Evolutionary conservation across 441 rosid genomes (phyloP), one percentile per base, ranked within the genome.

Genomic region (Viola pubescens): DNA sequence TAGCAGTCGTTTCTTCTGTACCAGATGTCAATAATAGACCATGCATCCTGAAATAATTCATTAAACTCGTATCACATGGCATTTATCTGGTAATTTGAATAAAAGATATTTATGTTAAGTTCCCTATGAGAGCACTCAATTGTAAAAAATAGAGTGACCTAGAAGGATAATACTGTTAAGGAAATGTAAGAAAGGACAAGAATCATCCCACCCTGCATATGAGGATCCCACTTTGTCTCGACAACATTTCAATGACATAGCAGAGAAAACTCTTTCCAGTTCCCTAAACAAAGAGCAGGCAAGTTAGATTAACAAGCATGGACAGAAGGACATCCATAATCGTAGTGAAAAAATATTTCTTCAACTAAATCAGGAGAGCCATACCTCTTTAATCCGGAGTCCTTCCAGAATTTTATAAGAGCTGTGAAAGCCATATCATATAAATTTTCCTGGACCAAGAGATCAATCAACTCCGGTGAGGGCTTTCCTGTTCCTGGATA

Each of bases 351-450:
- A 4, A 34, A 52, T 13, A 54, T 26, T 12, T 61, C 49, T 42
- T 37, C 52, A 58, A 71, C 54, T 37, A 53, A 67, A 60, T 54
- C 48, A 49, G 6, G 39, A 54, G 52, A 48, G 59, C 45, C 13
- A 58, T 61, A 91, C 99, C 90, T 87, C 59, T 84, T 84, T 66
- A 91, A 70, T 44, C 70, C 79, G 61, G 96, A 85, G 58, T 85
- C 91, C 73, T 65, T 87, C 94, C 95, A 94, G 69, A 87, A 94
- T 62, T 82, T 91, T 63, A 91, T 58, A 63, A 88, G 75, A 66
- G 88, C 86, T 53, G 87, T 84, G 66, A 94, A 87, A 63, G 90
- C 88, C 94, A 83, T 88, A 62, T 94, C 98, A 79, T 85, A 87
- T 60, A 91, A 68, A 70, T 82, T 75, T 67, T 78, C 59, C 65